Conservation (phyloP, 768 basidiomycete genomes). For the Suillus subaureus region DNA sequence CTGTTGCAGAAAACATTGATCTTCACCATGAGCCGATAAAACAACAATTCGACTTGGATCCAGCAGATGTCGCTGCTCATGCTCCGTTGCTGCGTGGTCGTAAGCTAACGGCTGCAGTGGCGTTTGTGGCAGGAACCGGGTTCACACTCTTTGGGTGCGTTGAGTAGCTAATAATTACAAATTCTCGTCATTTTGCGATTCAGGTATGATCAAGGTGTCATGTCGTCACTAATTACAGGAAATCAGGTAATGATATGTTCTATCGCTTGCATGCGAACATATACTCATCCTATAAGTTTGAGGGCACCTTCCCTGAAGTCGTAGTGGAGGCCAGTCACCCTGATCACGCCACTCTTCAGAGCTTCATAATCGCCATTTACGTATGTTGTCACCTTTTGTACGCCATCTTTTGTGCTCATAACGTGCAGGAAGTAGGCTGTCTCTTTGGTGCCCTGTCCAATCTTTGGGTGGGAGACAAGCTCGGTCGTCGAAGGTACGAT, state of each 20-base stretch:
- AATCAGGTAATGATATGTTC: slow-evolving; percentile 22
- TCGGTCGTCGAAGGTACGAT: slow-evolving; percentile 44
- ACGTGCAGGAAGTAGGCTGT: slow-evolving; percentile 44
- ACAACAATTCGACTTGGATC: slow-evolving; percentile 2
- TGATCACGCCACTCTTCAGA: slow-evolving; percentile 39
- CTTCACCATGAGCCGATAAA: slow-evolving; percentile 1
- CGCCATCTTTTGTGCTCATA: not conserved
- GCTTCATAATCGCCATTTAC: slow-evolving; percentile 42
- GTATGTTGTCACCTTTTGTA: slow-evolving; percentile 19
- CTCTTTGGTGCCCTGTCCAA: slow-evolving; percentile 45
- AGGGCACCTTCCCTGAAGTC: slow-evolving; percentile 41
- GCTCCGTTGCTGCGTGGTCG: slow-evolving; percentile 30
- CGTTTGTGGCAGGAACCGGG: slow-evolving; percentile 39
- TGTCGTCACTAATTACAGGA: slow-evolving; percentile 43
- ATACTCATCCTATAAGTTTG: slow-evolving; percentile 30
- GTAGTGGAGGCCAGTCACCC: slow-evolving; percentile 25
- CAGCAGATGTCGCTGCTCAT: slow-evolving; percentile 22
- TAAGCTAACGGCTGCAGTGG: slow-evolving; percentile 25
- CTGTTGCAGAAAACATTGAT: slow-evolving; percentile 1
- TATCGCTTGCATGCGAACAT: no score
- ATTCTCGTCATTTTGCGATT: not conserved
- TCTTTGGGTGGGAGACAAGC: slow-evolving; percentile 41
- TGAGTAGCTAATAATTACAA: not conserved
- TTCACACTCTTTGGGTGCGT: slow-evolving; percentile 42
- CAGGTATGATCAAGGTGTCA: slow-evolving; percentile 46